These are phyloP conservation scores for Edaphochlamys debaryana DNA, from an alignment of 139 green algal genomes.

Conservation along the genomic window DNA sequence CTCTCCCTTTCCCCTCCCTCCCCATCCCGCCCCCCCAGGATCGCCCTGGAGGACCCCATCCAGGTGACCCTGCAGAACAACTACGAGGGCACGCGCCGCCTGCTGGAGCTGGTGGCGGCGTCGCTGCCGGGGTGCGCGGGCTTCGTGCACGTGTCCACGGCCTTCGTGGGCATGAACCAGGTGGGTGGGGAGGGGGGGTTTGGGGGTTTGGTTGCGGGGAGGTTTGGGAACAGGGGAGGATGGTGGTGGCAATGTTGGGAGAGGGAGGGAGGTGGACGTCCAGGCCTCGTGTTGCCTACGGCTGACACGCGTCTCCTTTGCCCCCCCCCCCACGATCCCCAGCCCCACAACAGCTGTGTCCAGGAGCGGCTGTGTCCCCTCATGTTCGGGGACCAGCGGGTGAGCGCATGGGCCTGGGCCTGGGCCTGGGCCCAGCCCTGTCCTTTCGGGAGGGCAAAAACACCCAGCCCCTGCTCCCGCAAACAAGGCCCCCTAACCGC, in stretches of 20 bases:
- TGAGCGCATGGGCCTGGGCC: constrained; percentile 1
- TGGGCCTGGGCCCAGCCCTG: too few relatives aligned
- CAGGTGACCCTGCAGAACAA: constrained; percentile 64
- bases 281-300: too few relatives aligned
- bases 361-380: constrained; percentile 61
- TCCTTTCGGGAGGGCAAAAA: too few relatives aligned
- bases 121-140: not conserved
- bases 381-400: constrained; percentile 57
- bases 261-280: too few relatives aligned
- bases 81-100: constrained; percentile 45
- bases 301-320: too few relatives aligned
- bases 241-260: too few relatives aligned
- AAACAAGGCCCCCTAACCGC: not conserved
- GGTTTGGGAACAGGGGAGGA: too few relatives aligned
- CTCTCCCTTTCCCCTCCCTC: not conserved
- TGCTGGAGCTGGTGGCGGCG: constrained; percentile 26
- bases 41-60: constrained; percentile 64
- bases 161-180: constrained; percentile 59
- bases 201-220: too few relatives aligned
- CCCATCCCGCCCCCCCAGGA: constrained; percentile 1
- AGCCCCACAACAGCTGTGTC: constrained; percentile 42
- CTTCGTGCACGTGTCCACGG: constrained; percentile 33
- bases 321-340: too few relatives aligned
- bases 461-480: too few relatives aligned
- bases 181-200: too few relatives aligned